These are phyloP conservation scores for Colletotrichum sp. DNA, from an alignment of 2,329 filamentous ascomycete genomes.

Conservation along the genomic window DNA sequence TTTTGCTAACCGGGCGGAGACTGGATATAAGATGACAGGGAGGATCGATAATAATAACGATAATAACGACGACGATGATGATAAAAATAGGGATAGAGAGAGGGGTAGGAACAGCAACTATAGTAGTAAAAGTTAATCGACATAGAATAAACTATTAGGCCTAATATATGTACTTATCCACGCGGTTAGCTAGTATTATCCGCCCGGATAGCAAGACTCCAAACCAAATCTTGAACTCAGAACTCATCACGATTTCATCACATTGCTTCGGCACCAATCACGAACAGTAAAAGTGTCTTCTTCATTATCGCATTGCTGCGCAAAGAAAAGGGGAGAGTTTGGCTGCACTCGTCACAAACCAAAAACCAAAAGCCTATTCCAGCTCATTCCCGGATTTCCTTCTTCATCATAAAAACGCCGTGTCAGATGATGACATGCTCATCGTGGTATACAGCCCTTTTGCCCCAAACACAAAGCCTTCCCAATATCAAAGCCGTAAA, in stretches of 20 bases:
- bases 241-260: background rate
- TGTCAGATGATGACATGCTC: background rate
- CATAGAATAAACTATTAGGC: no score
- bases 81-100: no score
- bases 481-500: background rate
- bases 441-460: background rate
- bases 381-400: background rate
- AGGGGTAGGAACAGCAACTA: no score
- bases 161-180: no score
- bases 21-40: no score
- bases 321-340: background rate
- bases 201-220: no score
- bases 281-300: background rate
- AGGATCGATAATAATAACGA: no score
- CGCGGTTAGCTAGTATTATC: no score
- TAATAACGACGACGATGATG: no score
- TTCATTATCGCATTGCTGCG: background rate
- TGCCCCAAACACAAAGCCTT: background rate
- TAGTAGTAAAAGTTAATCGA: no score
- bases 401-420: background rate
- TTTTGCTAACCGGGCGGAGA: no score
- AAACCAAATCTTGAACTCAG: no score
- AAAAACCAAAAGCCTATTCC: background rate
- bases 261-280: rapidly evolving
- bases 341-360: background rate